Evolutionary conservation across 768 basidiomycete species (phyloP).

Genomic region (Leccinum uliginosum): DNA sequence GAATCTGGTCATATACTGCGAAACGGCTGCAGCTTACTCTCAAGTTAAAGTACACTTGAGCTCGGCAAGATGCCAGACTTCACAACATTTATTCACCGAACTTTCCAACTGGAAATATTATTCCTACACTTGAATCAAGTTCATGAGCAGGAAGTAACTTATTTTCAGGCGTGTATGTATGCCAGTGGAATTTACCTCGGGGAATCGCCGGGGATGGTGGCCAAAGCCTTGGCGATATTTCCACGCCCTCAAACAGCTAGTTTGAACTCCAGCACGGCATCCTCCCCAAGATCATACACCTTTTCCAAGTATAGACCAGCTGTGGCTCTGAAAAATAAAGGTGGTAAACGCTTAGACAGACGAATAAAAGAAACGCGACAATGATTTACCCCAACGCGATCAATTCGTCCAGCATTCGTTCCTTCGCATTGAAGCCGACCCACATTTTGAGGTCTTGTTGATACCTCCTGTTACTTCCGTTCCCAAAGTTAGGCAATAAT

Average conservation of each 20-base stretch:
- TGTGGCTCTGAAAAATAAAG: slow-evolving; percentile 4
- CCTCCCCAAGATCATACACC: slow-evolving; percentile 7
- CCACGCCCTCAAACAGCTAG: not conserved
- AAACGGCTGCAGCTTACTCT: not conserved
- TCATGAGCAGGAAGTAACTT: no score
- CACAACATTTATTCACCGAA: no score
- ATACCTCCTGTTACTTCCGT: slow-evolving; percentile 38
- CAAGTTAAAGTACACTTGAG: not conserved
- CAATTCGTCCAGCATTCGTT: slow-evolving; percentile 40
- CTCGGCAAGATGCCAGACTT: not conserved
- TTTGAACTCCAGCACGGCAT: slow-evolving; percentile 1
- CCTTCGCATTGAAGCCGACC: slow-evolving; percentile 37
- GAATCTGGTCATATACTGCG: not conserved
- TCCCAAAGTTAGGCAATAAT: slow-evolving; percentile 45
- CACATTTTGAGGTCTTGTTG: slow-evolving; percentile 47
- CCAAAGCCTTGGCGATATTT: not conserved
- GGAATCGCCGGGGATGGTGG: no score
- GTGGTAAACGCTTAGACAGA: not conserved
- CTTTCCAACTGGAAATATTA: no score
- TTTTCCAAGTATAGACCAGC: slow-evolving; percentile 21
- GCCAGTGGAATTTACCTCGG: no score
- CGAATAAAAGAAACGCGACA: not conserved
- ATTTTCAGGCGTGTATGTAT: no score
- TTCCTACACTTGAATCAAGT: no score
- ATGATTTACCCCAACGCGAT: slow-evolving; percentile 29